Base-by-base conservation (phyloP, 2,329 filamentous ascomycete genomes). In the Hymenoscyphus infarciens region DNA sequence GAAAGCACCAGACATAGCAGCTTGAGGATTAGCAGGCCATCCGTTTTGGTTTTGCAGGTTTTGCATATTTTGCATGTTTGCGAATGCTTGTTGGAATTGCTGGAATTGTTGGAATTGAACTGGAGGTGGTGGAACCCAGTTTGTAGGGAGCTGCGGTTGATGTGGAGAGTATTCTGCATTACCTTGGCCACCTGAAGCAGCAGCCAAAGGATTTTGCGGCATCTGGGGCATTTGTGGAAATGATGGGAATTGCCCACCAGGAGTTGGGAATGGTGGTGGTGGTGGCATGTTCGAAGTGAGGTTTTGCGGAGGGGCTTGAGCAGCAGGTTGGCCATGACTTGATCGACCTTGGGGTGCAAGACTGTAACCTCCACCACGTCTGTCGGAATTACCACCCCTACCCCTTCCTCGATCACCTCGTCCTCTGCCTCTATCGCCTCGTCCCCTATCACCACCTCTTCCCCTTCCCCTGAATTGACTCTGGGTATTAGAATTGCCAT, bases 361-460 rank as follows among this genome's bases (percentile, higher is more conserved):
- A 42, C 49, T 56, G 29, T 57, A 61, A 57, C 54, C 56, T 33
- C 53, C 55, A 35, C 62, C 63, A 57, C 65, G 64, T 35, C 68
- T 66, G 38, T 71, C 67, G 49, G 68, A 64, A 39, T 65, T 63
- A 4, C 69, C 65, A 19, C 67, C 68, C 60, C 69, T 68, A 42
- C 70, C 72, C 45, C 69, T 61, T 56, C 70, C 70, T 55, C 71
- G 63, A 25, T 62, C 61, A 1, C 58, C 61, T 57, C 58, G 61
- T n/a, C 64, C 67, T 39, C 69, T 62, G 38, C 65, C 65, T 49
- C 67, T 60, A 62, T 69, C 66, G 19, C 67, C 69, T 62, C 69
- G 59, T 35, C 63, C 67, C 62, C 66, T 62, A 19, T 62, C 57
- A n/a, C 70, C 70, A 54, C 70, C 68, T 62, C 70, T 64, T 4